Percentiles rank a stretch among this genome's conserved stretches.
These are phyloP conservation scores for Cryptosporidium sp. DNA, from an alignment of 169 alveolate genomes.

Conservation along the genomic window DNA sequence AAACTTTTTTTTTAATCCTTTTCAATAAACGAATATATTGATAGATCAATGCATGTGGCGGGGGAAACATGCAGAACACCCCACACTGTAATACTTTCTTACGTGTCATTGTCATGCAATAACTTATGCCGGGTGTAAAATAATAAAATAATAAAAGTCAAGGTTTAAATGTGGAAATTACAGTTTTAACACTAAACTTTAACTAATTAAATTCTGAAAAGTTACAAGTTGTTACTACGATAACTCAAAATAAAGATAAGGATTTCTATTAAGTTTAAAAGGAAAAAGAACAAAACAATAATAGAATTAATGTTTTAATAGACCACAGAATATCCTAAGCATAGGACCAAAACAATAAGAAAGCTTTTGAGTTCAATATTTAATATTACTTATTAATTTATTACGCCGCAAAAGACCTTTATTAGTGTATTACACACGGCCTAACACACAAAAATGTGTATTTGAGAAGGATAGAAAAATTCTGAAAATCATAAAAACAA, in stretches of 20 bases:
- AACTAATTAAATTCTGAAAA: background rate
- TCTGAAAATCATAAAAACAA: background rate
- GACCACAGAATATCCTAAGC: background rate
- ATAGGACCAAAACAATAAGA: background rate
- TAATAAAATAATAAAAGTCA: background rate
- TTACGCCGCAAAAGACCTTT: constrained; percentile 34
- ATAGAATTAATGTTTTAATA: background rate
- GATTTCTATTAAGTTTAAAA: too few species aligned
- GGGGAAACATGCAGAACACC: constrained; percentile 15
- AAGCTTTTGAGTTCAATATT: background rate
- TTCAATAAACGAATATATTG: background rate
- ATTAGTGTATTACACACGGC: constrained; percentile 48
- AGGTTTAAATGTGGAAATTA: background rate
- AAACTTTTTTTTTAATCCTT: background rate
- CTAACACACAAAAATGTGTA: constrained; percentile 48
- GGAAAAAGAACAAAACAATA: too few species aligned
- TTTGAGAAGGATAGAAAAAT: background rate
- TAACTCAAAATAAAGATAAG: too few species aligned
- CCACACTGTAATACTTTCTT: constrained; percentile 12
- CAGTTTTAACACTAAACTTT: background rate
- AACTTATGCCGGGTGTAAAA: background rate
- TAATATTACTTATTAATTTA: background rate
- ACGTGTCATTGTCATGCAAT: constrained; percentile 14
- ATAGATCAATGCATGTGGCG: constrained; percentile 30
- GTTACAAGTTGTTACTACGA: background rate